These are phyloP conservation scores for Talaromyces proteolyticus DNA, from an alignment of 495 filamentous ascomycete species.

Conservation along the genomic window DNA sequence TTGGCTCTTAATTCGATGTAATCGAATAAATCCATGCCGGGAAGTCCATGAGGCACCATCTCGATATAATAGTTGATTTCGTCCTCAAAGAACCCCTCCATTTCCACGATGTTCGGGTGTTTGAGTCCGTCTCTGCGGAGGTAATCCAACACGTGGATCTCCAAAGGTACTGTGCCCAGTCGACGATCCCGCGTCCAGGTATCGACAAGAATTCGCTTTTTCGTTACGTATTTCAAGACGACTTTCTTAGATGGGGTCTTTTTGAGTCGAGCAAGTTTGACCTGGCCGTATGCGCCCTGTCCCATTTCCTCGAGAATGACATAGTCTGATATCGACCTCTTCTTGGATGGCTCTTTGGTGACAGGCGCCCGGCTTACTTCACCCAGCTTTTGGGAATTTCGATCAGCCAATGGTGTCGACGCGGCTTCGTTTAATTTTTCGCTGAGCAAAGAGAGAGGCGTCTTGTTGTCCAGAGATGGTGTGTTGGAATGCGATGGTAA, in stretches of 20 bases:
- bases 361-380: constrained; percentile 27
- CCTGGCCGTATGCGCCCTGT: constrained; percentile 94
- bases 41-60: constrained; percentile 92
- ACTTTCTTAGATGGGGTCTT: constrained; percentile 69
- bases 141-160: constrained; percentile 97
- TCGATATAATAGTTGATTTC: constrained; percentile 99
- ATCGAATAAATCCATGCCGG: constrained; percentile 98
- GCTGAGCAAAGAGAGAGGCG: constrained; percentile 56
- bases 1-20: constrained; percentile 95
- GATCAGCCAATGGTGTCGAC: constrained; percentile 43
- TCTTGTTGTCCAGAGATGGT: constrained; percentile 41
- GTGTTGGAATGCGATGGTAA: constrained; percentile 65
- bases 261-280: constrained; percentile 91
- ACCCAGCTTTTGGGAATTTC: constrained; percentile 34
- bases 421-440: constrained; percentile 72
- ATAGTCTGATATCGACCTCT: constrained; percentile 87
- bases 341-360: constrained; percentile 40
- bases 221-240: constrained; percentile 97
- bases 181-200: constrained; percentile 95
- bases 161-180: constrained; percentile 92
- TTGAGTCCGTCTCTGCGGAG: constrained; percentile 78
- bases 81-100: constrained; percentile 98
- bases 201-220: constrained; percentile 93
- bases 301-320: constrained; percentile 97
- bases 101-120: constrained; percentile 97